Evolutionary conservation across 352 stramenopile genomes (phyloP), one percentile per base, ranked within the genome.

Genomic region (Phytophthora syringae): DNA sequence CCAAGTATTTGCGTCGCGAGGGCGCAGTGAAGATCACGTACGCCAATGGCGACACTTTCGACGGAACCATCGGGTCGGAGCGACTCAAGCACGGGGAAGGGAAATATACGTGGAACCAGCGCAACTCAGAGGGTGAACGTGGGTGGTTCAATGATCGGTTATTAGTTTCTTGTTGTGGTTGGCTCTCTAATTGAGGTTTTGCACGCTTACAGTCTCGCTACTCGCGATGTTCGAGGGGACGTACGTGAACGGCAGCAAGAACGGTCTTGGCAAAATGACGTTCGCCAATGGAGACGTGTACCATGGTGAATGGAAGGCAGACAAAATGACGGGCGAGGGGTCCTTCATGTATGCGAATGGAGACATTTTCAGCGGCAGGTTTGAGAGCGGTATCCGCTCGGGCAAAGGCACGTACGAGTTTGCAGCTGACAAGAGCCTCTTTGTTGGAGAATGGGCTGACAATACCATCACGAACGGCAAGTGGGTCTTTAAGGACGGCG

Each of bases 321-420:
- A 94, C 62, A 81, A 78, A 55, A 95, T 96, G 77, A 75, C 97
- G 42, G 93, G 93, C 13, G 86, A 98, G 43, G 93, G 93, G 2
- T 97, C 93, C 40, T 96, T 88, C 73, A 82, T 91, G 62, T 98
- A 98, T 55, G 90, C 90, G 52, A 97, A 95, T 48, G 86, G 85
- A 34, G 93, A 98, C 61, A 97, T 97, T 59, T 98, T 95, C 66
- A 96, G 83, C 25, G 93, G 93, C 37, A 82, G 66, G 13, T 98
- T 93, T 51, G 82, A 85, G 15, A 61, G 54, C 36, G 90, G 89
- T 49, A 90, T 96, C 55, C 96, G 93, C 48, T 72, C 78, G 1
- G 93, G 93, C 25, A 81, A 94, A 58, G 93, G 92, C 39, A 95
- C 85, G 57, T 97, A 97, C 76, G 89, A 97, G 60, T 98, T 90